These are phyloP conservation scores for Plectosphaerella sp. DNA, from an alignment of 2,329 filamentous ascomycete genomes.

Conservation along the genomic window DNA sequence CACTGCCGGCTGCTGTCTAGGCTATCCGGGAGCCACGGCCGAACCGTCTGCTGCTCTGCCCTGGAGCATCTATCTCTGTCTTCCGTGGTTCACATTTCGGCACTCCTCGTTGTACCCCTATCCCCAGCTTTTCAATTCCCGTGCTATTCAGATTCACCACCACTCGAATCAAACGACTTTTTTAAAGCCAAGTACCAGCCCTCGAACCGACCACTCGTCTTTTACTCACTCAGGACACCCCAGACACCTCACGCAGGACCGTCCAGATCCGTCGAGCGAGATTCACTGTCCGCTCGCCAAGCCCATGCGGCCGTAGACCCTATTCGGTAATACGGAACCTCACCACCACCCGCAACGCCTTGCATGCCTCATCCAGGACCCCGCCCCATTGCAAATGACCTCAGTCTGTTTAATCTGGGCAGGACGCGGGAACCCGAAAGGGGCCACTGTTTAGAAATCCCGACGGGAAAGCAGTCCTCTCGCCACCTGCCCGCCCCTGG, in stretches of 20 bases:
- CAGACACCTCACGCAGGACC: too few relatives aligned
- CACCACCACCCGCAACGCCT: background rate
- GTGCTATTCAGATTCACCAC: background rate
- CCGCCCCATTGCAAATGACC: too few relatives aligned
- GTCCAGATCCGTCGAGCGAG: too few relatives aligned
- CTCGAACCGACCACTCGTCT: too few relatives aligned
- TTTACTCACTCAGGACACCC: too few relatives aligned
- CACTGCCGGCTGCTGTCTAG: background rate
- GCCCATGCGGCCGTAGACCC: background rate
- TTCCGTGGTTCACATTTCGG: background rate
- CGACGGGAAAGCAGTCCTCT: too few relatives aligned
- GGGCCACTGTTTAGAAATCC: too few relatives aligned
- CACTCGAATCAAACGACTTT: background rate
- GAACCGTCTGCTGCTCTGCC: background rate
- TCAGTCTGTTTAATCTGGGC: too few relatives aligned
- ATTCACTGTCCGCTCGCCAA: background rate
- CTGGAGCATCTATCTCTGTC: background rate
- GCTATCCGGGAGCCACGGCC: background rate
- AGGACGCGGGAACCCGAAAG: too few relatives aligned
- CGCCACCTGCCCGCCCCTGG: too few relatives aligned
- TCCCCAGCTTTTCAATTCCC: too few relatives aligned
- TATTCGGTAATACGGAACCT: background rate
- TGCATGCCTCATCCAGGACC: background rate
- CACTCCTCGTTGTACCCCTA: background rate
- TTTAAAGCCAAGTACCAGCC: too few relatives aligned